Base-by-base conservation (phyloP, 78 protist genomes). In the Monocercomonoides exilis region DNA sequence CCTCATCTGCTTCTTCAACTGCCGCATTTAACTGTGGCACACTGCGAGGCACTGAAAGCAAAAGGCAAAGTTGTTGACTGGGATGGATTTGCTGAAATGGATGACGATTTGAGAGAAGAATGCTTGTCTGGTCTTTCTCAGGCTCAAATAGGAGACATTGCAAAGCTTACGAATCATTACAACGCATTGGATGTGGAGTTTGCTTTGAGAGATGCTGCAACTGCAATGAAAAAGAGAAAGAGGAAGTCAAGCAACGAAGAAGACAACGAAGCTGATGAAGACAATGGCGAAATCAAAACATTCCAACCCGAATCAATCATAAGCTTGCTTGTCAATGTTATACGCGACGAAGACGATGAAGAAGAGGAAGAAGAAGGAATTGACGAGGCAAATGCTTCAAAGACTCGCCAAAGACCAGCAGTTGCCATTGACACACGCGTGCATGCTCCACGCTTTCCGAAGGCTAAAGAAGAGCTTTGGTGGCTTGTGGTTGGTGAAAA, bases 1-100 rank as follows among this genome's bases (percentile, higher is more conserved):
- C 29, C 92, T 21, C 29, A 42, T 45, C 89, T 94, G 41, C n/a
- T n/a, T n/a, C n/a, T 64, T 77, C 95, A 94, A 91, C 86, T 93
- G 32, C 98, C 98, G 4, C 96, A 95, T 92, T 38, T 96, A 41
- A 46, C 41, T 43, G 1, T 35, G 42, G 96, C 45, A 6, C 84
- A 92, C 41, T 77, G 93, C 6, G 84, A 77, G 46, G 36, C 44
- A 5, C 0, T n/a, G 36, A 41, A 4, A 29, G 79, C 2, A 2
- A 32, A 44, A 33, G 82, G 45, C 42, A 64, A 11, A 11, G n/a
- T 21, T 2, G 46, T 41, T 11, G 88, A 6, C 2, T 35, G 34
- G 11, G 1, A 41, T 45, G 35, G 6, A 44, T 63, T 2, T 45
- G 45, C 38, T 11, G 43, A 44, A 35, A 3, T 2, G 3, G 41